Conservation (phyloP, 1,284 basidiomycete genomes). For the Ceratobasidium sp. region DNA sequence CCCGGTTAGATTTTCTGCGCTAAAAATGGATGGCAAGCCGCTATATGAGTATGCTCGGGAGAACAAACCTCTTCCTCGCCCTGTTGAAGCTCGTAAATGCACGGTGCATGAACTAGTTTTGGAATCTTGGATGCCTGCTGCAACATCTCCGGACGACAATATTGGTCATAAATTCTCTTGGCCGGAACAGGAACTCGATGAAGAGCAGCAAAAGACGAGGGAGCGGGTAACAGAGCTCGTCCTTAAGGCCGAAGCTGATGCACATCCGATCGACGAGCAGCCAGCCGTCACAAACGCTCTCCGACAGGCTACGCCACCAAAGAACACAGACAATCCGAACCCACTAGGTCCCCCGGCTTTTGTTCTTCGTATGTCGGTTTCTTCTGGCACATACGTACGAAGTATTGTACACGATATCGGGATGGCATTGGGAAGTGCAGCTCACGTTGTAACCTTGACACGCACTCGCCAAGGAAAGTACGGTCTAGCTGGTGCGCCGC, state of each 20-base stretch:
- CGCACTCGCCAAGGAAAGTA: constrained; percentile 89
- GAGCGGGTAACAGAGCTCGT: constrained; percentile 64
- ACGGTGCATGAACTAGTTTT: constrained; percentile 85
- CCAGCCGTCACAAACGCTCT: constrained; percentile 52
- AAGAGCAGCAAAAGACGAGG: constrained; percentile 78
- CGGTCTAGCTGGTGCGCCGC: constrained; percentile 60
- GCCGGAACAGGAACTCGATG: constrained; percentile 77
- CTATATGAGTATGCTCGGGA: constrained; percentile 96
- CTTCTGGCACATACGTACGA: constrained; percentile 96
- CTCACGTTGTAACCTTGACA: constrained; percentile 90
- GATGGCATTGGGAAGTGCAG: constrained; percentile 83
- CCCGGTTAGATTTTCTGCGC: constrained; percentile 86
- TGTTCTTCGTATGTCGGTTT: constrained; percentile 89
- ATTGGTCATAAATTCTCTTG: constrained; percentile 71
- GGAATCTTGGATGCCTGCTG: constrained; percentile 73
- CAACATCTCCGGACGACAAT: constrained; percentile 53
- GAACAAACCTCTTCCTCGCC: constrained; percentile 89
- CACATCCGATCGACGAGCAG: constrained; percentile 47
- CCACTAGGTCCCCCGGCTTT: constrained; percentile 79
- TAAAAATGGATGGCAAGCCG: constrained; percentile 98
- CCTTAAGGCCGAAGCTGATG: constrained; percentile 51
- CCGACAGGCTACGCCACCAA: constrained; percentile 57
- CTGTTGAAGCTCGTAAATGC: constrained; percentile 89
- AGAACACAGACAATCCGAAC: constrained; percentile 57
- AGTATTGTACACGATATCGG: constrained; percentile 93